Conservation (phyloP, 257 asterid species). For the Nicotiana paniculata region DNA sequence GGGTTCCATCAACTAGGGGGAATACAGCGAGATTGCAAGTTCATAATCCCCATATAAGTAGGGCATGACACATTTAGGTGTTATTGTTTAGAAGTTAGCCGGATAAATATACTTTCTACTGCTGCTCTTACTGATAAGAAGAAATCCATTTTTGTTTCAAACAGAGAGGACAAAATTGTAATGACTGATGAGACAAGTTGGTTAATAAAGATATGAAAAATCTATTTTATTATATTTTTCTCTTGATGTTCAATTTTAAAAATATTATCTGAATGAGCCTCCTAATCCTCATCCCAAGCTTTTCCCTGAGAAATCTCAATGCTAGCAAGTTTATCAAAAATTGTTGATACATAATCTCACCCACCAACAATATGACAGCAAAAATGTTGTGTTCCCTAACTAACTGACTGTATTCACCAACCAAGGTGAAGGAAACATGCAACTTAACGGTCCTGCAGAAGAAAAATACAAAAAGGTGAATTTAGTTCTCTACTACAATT, state of each 20-base stretch:
- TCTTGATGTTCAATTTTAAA: too few species aligned
- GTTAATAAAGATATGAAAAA: background rate
- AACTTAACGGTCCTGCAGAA: conserved; percentile 3
- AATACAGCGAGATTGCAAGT: background rate
- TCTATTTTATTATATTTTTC: background rate
- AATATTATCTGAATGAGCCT: background rate
- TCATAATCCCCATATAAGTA: background rate
- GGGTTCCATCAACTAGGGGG: background rate
- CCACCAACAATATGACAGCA: background rate
- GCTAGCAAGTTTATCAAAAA: conserved; percentile 2
- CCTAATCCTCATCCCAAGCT: background rate
- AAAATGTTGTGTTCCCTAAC: background rate
- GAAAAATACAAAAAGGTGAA: background rate
- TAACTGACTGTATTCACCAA: background rate
- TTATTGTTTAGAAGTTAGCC: background rate
- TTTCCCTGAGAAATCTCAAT: background rate
- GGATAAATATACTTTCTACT: background rate
- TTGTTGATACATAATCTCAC: background rate
- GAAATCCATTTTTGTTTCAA: background rate
- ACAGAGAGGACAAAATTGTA: background rate
- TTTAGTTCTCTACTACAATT: background rate
- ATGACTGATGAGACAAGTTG: background rate
- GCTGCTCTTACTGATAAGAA: background rate
- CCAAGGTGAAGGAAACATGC: background rate
- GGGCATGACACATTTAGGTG: background rate